Evolutionary conservation across 352 stramenopile genomes (phyloP), one percentile per base, ranked within the genome.

Genomic region (Phytopythium montanum): DNA sequence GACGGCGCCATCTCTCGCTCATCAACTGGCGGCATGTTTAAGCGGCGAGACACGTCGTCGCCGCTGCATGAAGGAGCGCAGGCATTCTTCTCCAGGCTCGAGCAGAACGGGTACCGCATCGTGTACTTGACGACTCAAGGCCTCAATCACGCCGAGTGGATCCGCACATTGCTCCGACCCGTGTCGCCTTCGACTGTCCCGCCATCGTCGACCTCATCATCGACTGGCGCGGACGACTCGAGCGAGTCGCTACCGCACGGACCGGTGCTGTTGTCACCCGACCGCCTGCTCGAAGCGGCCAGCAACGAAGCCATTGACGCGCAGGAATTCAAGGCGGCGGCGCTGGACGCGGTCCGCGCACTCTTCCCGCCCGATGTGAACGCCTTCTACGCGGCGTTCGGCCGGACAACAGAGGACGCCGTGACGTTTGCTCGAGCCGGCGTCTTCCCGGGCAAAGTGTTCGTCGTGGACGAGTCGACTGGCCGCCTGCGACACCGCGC

Each of bases 381-480:
- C 49, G 82, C 87, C 19, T 95, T 94, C 59, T 92, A 92, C 61
- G 84, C 85, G 2, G 85, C 81, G 7, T 95, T 96, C 57, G 82
- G 85, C 28, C 88, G 78, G 28, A 87, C 69, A 2, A 56, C 79
- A 25, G 72, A 65, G 2, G 77, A 92, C 56, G 86, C 70, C 34
- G 56, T 73, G 9, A 64, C 81, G 23, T 90, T 94, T 56, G 80
- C 75, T 4, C 63, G 88, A n/a, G 76, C 79, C 1, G 85, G 87
- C n/a, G 79, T 96, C 1, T 90, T 90, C 53, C 71, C 73, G 6
- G 85, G 82, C 5, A 92, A 92, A 51, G 76, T 91, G 31, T 91
- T 94, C 36, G 54, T 85, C 0, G 73, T 94, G 21, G 75, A 91
- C 53, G 62, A 81, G 60, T 56, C 56, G 7, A 69, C 86, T 36